phyloP scores from a whole-genome alignment of 768 basidiomycete genomes.

The Phlebiopsis gigantea region DNA sequence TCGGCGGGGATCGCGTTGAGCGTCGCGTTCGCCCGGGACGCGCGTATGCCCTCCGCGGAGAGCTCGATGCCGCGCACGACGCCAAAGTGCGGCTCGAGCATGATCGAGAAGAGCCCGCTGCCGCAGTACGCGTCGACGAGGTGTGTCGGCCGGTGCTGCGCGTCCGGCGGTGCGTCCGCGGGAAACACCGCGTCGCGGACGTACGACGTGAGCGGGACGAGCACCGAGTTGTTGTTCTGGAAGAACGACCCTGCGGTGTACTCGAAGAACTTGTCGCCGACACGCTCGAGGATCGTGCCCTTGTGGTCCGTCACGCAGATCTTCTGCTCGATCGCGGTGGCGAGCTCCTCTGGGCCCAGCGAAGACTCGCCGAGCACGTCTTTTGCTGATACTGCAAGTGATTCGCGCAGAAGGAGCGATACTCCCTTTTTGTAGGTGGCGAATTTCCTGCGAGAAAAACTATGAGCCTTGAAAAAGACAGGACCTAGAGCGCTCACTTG shows the following conservation, averaged over 20 bases:
- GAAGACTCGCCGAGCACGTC: slow-evolving; percentile 16
- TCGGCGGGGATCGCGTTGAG: slow-evolving; percentile 46
- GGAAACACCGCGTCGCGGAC: slow-evolving; percentile 70
- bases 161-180: slow-evolving; percentile 13
- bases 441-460: slow-evolving; percentile 55
- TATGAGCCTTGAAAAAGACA: slow-evolving; percentile 7
- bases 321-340: slow-evolving; percentile 40
- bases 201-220: slow-evolving; percentile 79
- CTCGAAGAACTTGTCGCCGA: slow-evolving; percentile 78
- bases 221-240: slow-evolving; percentile 96
- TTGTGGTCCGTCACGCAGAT: slow-evolving; percentile 84
- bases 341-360: slow-evolving; percentile 5
- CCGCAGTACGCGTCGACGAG: slow-evolving; percentile 96
- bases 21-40: slow-evolving; percentile 58
- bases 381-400: slow-evolving; percentile 38
- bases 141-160: slow-evolving; percentile 51
- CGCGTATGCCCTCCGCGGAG: slow-evolving; percentile 62
- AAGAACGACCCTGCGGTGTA: slow-evolving; percentile 90
- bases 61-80: slow-evolving; percentile 89
- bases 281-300: slow-evolving; percentile 73
- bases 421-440: slow-evolving; percentile 80
- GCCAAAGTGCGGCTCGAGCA: slow-evolving; percentile 68
- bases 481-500: slow-evolving; percentile 39
- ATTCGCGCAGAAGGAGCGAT: slow-evolving; percentile 88
- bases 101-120: slow-evolving; percentile 81